Percentiles rank a stretch among this genome's conserved stretches.
phyloP scores from a whole-genome alignment of 805 yeast species.

The Zygosaccharomyces gambellarensis region DNA sequence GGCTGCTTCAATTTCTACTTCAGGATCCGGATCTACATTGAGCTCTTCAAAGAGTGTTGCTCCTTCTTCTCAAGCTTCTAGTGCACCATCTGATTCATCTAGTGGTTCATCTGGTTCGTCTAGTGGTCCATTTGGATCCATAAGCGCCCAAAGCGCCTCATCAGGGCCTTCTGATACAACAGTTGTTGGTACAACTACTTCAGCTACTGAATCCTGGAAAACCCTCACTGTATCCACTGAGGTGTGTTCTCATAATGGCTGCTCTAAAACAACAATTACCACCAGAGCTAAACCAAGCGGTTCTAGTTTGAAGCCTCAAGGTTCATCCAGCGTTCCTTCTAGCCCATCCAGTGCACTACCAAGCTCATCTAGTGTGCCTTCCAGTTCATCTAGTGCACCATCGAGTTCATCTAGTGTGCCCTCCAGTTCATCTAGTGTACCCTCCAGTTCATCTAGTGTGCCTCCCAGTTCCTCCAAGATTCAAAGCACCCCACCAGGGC shows the following conservation, averaged over 20 bases:
- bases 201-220: neutral
- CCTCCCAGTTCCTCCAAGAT: neutral
- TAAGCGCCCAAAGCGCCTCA: neutral
- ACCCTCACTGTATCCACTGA: slow-evolving; percentile 17
- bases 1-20: neutral
- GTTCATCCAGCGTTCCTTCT: neutral
- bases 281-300: neutral
- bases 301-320: too few species aligned
- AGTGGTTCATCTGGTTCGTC: neutral
- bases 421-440: neutral
- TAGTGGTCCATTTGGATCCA: neutral
- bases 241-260: slow-evolving; percentile 13
- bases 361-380: neutral
- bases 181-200: neutral
- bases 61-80: neutral
- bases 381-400: neutral
- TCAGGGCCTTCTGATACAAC: neutral
- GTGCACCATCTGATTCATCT: neutral
- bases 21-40: neutral
- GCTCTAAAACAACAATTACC: slow-evolving; percentile 5
- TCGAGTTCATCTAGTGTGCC: neutral
- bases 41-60: neutral
- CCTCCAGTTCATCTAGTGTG: neutral
- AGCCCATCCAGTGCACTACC: neutral
- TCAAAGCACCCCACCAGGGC: neutral